phyloP scores from a whole-genome alignment of 2,329 filamentous ascomycete genomes.

The Sphaerulina vaccinii region DNA sequence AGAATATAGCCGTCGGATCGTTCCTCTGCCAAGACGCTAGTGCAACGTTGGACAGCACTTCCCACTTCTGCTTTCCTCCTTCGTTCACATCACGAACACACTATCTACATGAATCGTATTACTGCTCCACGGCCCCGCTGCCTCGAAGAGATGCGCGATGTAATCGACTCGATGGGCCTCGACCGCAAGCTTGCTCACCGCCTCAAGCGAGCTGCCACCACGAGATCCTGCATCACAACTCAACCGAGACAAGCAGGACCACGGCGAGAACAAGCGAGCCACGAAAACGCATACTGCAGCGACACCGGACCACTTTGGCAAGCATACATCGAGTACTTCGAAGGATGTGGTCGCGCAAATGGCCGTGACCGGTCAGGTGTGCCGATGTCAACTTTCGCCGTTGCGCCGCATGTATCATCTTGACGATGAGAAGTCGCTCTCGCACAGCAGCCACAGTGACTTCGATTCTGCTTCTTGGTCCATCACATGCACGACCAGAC shows the following conservation, averaged over 20 bases:
- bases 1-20: too few species aligned
- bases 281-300: too few species aligned
- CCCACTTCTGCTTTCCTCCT: too few species aligned
- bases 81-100: too few species aligned
- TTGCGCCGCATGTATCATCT: background rate
- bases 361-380: background rate
- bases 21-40: too few species aligned
- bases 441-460: background rate
- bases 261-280: background rate
- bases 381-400: too few species aligned
- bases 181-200: background rate
- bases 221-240: background rate
- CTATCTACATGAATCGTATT: too few species aligned
- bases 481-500: background rate
- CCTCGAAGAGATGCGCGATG: too few species aligned
- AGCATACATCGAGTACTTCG: too few species aligned
- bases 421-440: background rate
- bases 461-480: background rate
- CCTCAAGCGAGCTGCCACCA: background rate
- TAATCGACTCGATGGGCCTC: too few species aligned
- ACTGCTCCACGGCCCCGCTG: too few species aligned
- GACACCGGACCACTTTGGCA: background rate
- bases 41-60: too few species aligned
- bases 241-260: background rate
- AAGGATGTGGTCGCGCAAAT: background rate